phyloP scores from a whole-genome alignment of 768 basidiomycete genomes.

The Pisolithus marmoratus region DNA sequence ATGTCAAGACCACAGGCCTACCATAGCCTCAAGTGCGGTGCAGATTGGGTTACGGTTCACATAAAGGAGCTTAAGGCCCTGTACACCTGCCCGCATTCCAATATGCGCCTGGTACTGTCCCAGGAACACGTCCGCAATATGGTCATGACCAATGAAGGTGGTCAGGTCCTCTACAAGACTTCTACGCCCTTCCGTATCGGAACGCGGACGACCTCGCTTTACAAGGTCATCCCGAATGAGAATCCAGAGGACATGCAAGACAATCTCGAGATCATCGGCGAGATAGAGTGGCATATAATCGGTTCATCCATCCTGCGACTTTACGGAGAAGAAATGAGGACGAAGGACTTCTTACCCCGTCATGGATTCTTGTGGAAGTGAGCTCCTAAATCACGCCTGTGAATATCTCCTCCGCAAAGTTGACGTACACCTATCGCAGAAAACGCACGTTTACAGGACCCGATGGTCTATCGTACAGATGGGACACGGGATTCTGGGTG shows the following conservation, averaged over 20 bases:
- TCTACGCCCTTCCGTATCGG: constrained; percentile 12
- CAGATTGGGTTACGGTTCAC: neutral
- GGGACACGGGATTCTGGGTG: constrained; percentile 18
- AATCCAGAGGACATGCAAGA: constrained; percentile 20
- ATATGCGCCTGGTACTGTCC: constrained; percentile 20
- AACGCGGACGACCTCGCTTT: constrained; percentile 17
- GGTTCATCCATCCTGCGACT: constrained; percentile 26
- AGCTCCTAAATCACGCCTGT: neutral
- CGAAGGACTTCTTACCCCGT: constrained; percentile 19
- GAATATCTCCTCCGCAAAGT: neutral
- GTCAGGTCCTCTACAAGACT: constrained; percentile 28
- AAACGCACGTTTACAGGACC: constrained; percentile 26
- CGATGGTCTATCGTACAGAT: constrained; percentile 28
- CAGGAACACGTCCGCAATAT: constrained; percentile 17
- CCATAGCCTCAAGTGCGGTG: neutral
- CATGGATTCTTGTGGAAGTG: constrained; percentile 19
- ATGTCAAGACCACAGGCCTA: too few species aligned
- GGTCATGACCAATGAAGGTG: constrained; percentile 16
- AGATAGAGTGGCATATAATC: constrained; percentile 30
- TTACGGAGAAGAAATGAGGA: constrained; percentile 19
- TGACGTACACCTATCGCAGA: constrained; percentile 1
- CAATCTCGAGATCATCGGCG: constrained; percentile 26
- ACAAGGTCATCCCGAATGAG: constrained; percentile 19
- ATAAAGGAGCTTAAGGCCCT: neutral
- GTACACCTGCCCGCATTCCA: neutral